phyloP scores from a whole-genome alignment of 768 basidiomycete genomes.

The Phylloporus sp. region DNA sequence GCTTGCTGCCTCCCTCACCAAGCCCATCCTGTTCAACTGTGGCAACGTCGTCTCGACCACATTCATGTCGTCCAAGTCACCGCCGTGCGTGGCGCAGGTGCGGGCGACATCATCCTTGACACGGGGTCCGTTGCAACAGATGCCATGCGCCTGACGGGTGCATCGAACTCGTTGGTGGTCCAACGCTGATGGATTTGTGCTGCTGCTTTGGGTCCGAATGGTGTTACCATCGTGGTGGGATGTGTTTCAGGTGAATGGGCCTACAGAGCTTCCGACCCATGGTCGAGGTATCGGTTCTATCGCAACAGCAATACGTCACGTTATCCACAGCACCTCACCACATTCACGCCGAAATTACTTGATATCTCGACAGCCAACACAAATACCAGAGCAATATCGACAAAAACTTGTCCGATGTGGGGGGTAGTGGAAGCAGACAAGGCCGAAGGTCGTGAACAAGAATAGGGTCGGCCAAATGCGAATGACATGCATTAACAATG shows the following conservation, averaged over 20 bases:
- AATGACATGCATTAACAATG: conserved; percentile 1
- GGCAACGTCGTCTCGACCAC: background rate
- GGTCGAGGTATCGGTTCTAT: background rate
- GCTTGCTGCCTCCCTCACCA: background rate
- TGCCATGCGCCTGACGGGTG: background rate
- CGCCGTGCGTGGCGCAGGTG: background rate
- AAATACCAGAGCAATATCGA: too few species aligned
- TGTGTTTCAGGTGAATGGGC: too few species aligned
- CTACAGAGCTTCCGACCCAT: too few species aligned
- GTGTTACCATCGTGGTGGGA: background rate
- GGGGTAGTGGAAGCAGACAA: too few species aligned
- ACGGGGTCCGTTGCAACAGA: background rate
- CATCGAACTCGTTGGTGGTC: too few species aligned
- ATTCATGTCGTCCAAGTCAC: background rate
- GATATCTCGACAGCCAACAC: too few species aligned
- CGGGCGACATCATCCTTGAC: background rate
- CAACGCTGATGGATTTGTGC: too few species aligned
- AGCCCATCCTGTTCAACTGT: background rate
- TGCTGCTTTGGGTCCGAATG: background rate
- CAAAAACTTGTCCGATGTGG: too few species aligned
- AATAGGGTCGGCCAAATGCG: background rate
- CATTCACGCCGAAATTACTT: background rate
- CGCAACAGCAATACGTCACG: background rate
- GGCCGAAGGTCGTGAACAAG: background rate
- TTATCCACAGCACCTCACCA: background rate